Percentiles rank a stretch among this genome's conserved stretches.
phyloP scores from a whole-genome alignment of 495 filamentous ascomycete species.

The Aspergillus baeticus region DNA sequence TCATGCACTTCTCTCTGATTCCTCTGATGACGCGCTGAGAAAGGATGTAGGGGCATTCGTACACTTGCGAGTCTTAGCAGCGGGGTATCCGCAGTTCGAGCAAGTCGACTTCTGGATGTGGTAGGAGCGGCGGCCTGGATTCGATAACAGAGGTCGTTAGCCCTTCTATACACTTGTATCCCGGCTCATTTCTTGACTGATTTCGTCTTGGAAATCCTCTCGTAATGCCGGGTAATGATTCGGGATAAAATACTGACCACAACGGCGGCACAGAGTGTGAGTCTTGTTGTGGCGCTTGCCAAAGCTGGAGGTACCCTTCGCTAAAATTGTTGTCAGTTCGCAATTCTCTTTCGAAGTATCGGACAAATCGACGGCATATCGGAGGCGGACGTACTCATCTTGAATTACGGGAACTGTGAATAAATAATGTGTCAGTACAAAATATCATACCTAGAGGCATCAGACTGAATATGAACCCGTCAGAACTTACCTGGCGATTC shows the following conservation, averaged over 20 bases:
- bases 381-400: constrained; percentile 59
- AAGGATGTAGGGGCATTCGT: constrained; percentile 52
- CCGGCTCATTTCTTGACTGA: too few species aligned
- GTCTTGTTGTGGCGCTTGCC: constrained; percentile 99
- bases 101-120: constrained; percentile 99
- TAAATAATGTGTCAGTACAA: constrained; percentile 16
- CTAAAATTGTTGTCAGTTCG: constrained; percentile 52
- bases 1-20: constrained; percentile 6
- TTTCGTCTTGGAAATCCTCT: background rate
- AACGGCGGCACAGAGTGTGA: constrained; percentile 98
- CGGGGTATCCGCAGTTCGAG: constrained; percentile 94
- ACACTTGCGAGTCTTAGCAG: constrained; percentile 98
- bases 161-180: constrained; percentile 4
- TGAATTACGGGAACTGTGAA: constrained; percentile 54
- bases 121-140: constrained; percentile 84
- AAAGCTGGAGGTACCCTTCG: constrained; percentile 96
- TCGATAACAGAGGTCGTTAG: constrained; percentile 34
- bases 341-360: constrained; percentile 26
- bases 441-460: background rate
- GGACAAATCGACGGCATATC: constrained; percentile 25
- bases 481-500: constrained; percentile 48
- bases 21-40: constrained; percentile 4
- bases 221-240: constrained; percentile 17
- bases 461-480: background rate
- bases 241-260: constrained; percentile 69